These are phyloP conservation scores for Irineochytrium annulatum DNA, from an alignment of 192 early-diverging fungal species.

Conservation along the genomic window DNA sequence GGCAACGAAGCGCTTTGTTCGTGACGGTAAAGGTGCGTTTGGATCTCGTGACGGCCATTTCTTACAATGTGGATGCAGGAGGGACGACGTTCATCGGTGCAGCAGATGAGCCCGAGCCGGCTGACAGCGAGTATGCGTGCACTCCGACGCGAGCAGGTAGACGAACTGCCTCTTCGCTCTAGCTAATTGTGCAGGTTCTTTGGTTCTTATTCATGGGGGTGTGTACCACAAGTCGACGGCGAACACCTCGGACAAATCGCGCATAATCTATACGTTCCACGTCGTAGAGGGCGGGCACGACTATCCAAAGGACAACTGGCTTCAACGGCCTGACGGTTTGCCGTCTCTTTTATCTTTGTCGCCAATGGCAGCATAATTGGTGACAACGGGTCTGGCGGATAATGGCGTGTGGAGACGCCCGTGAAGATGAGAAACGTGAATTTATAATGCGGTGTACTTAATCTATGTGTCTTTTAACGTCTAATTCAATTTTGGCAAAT, in stretches of 20 bases:
- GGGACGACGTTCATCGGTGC: constrained; percentile 58
- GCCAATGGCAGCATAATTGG: neutral
- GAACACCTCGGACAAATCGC: constrained; percentile 70
- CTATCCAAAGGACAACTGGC: constrained; percentile 82
- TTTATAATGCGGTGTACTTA: too few species aligned
- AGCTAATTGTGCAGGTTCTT: constrained; percentile 40
- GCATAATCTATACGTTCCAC: constrained; percentile 96
- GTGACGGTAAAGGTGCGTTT: constrained; percentile 46
- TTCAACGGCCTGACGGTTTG: constrained; percentile 9
- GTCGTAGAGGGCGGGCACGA: constrained; percentile 70
- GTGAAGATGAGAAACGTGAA: too few species aligned
- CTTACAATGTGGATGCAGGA: too few species aligned
- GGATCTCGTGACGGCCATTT: too few species aligned
- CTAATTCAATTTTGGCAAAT: too few species aligned
- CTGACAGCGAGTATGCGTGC: constrained; percentile 53
- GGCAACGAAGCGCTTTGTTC: constrained; percentile 61
- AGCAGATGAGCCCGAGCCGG: constrained; percentile 45
- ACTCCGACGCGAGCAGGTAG: constrained; percentile 48
- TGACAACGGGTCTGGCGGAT: too few species aligned
- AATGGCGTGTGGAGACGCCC: too few species aligned
- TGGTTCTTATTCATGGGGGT: constrained; percentile 88
- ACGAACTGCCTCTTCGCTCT: neutral
- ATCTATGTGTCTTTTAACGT: too few species aligned
- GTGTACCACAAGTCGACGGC: constrained; percentile 79
- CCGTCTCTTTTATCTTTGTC: too few species aligned